Evolutionary conservation across 2,329 filamentous ascomycete species (phyloP), one percentile per base, ranked within the genome.

Genomic region (Anisogramma anomala): DNA sequence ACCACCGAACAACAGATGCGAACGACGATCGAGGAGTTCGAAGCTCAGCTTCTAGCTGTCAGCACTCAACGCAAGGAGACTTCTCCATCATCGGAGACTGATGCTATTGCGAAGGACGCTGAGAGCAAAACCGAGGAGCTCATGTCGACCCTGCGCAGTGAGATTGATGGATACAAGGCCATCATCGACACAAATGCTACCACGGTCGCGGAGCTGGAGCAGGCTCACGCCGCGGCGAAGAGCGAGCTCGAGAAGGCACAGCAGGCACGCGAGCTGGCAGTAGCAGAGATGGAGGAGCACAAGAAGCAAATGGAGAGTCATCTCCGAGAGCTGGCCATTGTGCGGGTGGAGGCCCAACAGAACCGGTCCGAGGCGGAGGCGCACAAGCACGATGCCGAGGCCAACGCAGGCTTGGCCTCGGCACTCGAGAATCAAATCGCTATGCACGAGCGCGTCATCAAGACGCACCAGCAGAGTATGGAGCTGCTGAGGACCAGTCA

Each of bases 81-180:
- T 28, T 17, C 31, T 5, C 35, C 19, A 15, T 22, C 42, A 15
- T 4, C 33, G 8, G 58, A 42, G 36, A 48, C 48, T 25, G 41
- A 50, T 10, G 38, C 41, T 14, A 58, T 73, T 18, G 63, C 70
- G 22, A 61, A 59, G 41, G 71, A 76, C 45, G 64, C 59, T 2
- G 62, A 71, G 26, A 59, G 60, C 30, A 70, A 72, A 54, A 77
- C 84, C 46, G 65, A 79, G 43, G 67, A 72, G 26, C 63, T 79
- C 35, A 64, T 84, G 25, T 64, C 68, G 26, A 68, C 67, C 33
- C 62, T 95, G 31, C 82, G 83, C 48, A 70, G 64, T 45, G 81
- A 94, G 56, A 80, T 95, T 39, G 78, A 88, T 38, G 79, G 86
- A 55, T 87, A 94, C 63, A 88, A 84, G 62, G 65, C 71, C 3